Conservation (phyloP, 1,284 basidiomycete genomes). For the Puccinia hordei region DNA sequence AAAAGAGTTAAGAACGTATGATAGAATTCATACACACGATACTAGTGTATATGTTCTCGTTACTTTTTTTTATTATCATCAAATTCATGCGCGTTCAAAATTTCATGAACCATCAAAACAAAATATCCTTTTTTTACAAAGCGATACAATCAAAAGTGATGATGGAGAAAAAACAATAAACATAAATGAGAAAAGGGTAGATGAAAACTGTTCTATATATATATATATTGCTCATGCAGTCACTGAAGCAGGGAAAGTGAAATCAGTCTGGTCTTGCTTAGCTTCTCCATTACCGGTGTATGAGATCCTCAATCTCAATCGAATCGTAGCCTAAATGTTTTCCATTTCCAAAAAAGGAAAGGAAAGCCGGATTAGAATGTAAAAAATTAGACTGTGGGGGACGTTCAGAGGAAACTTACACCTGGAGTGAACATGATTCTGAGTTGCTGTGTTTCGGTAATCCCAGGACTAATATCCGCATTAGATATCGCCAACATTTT, state of each 20-base stretch:
- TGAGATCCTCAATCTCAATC: slow-evolving; percentile 81
- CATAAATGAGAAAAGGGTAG: background rate
- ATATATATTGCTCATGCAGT: slow-evolving; percentile 61
- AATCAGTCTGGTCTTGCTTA: slow-evolving; percentile 92
- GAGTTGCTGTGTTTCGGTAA: slow-evolving; percentile 91
- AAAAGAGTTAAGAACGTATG: too few species aligned
- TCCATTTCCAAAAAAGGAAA: background rate
- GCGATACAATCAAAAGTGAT: slow-evolving; percentile 13
- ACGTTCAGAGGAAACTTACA: slow-evolving; percentile 65
- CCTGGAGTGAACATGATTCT: slow-evolving; percentile 83
- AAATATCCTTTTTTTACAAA: slow-evolving; percentile 28
- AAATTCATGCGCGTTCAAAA: too few species aligned
- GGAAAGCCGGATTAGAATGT: background rate
- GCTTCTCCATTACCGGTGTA: slow-evolving; percentile 71
- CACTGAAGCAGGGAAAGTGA: slow-evolving; percentile 79
- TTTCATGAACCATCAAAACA: background rate
- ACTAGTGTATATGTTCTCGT: too few species aligned
- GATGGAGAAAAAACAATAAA: background rate
- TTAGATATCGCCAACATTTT: slow-evolving; percentile 98
- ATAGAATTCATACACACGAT: too few species aligned
- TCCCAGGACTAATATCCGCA: slow-evolving; percentile 73
- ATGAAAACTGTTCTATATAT: background rate
- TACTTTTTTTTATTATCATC: too few species aligned
- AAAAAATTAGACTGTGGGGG: background rate
- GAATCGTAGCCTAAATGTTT: slow-evolving; percentile 70